Evolutionary conservation across 2,329 filamentous ascomycete genomes (phyloP), one percentile per base, ranked within the genome.

Genomic region (Rasamsonia emersonii): DNA sequence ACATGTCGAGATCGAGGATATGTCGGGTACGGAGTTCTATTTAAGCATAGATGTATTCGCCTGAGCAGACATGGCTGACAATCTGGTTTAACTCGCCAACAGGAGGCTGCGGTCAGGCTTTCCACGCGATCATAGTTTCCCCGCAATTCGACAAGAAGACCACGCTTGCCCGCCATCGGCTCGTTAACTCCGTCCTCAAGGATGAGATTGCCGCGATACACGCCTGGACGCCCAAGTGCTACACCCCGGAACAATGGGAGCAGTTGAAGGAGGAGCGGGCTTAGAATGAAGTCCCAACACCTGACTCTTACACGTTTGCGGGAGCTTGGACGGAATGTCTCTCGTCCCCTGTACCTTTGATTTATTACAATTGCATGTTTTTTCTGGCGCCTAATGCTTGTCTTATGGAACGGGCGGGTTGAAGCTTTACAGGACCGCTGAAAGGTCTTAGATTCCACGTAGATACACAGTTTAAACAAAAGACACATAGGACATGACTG

Each of bases 211-310:
- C 84, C 10, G 75, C 74, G 43, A 93, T 95, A 47, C 88, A 95
- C 65, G 88, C 88, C 23, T 95, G 88, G 88, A 93, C 85, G 35
- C 85, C 86, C 17, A 93, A 86, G 63, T 94, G 88, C 58, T 82
- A 86, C 65, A 95, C 88, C 6, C 84, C 85, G 0, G 84, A 86
- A 50, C 85, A 95, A 65, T 93, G 82, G 77, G 75, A 84, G 63
- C 77, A 75, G 59, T 73, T 81, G 59, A 70, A 72, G 42, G 53
- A 61, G 44, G 53, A 46, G 42, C 43, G 41, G 36, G 25, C 36
- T 30, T 46, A 34, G 28, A 16, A 9, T 4, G 5, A 28, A 19
- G 30, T 20, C 9, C 19, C 21, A 30, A 15, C n/a, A n/a, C n/a
- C n/a, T n/a, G n/a, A n/a, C n/a, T n/a, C n/a, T n/a, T n/a, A n/a